Evolutionary conservation across 768 basidiomycete genomes (phyloP).

Genomic region (Austroboletus eburneus): DNA sequence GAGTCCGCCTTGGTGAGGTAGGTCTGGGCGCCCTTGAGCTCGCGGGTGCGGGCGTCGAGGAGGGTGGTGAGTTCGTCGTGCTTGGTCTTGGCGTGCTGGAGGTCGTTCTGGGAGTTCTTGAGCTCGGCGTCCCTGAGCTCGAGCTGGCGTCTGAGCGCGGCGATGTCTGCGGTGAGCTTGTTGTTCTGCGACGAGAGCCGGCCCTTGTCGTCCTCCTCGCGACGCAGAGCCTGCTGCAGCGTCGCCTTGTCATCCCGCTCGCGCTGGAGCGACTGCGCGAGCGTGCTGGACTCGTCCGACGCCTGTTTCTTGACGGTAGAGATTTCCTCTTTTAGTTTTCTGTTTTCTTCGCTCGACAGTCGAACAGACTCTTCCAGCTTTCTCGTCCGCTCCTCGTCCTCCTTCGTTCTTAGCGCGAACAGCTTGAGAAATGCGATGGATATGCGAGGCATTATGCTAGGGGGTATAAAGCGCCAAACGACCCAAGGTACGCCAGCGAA

Average conservation of each 20-base stretch:
- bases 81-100: slow-evolving; percentile 21
- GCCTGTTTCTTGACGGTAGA: slow-evolving; percentile 1
- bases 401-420: slow-evolving; percentile 13
- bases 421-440: no score
- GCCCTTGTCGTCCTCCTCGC: slow-evolving; percentile 20
- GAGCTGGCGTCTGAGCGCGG: slow-evolving; percentile 19
- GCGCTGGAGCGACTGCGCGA: slow-evolving; percentile 17
- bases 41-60: slow-evolving; percentile 33
- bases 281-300: slow-evolving; percentile 8
- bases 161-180: slow-evolving; percentile 13
- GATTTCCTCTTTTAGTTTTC: slow-evolving; percentile 16
- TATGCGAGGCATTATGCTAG: neutral
- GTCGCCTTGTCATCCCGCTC: slow-evolving; percentile 14
- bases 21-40: slow-evolving; percentile 39
- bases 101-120: slow-evolving; percentile 25
- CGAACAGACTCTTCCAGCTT: slow-evolving; percentile 15
- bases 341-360: slow-evolving; percentile 12
- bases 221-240: slow-evolving; percentile 16
- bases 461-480: slow-evolving; percentile 14
- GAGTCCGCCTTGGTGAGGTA: slow-evolving; percentile 43
- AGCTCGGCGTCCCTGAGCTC: slow-evolving; percentile 22
- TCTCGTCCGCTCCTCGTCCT: slow-evolving; percentile 19
- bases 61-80: slow-evolving; percentile 28
- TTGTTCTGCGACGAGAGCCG: slow-evolving; percentile 10
- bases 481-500: slow-evolving; percentile 26